Evolutionary conservation across 148 eudicot species (phyloP), one percentile per base, ranked within the genome.

Genomic region (Amaranthus cruentus): DNA sequence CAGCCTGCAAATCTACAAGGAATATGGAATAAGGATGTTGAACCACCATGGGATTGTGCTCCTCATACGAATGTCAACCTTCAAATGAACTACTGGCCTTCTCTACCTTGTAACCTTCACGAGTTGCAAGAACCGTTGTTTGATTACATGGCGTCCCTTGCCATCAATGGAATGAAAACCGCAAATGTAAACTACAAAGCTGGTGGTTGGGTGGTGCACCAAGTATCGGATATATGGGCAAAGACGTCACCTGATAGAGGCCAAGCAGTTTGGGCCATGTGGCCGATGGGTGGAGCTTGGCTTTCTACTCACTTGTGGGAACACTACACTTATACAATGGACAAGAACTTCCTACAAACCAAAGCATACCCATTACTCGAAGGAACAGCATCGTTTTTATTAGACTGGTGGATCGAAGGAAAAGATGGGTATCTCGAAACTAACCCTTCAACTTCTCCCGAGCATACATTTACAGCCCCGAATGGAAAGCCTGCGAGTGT

Each of bases 261-360:
- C 56, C 57, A 78, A 51, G 86, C 98, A 42, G 87, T 89, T 47
- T 93, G 98, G 98, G 91, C 97, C 11, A 64, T 89, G 52, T 93
- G 98, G 98, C 98, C 89, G 1, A 91, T 93, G 98, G 98, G 98
- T 48, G 98, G 97, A 53, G 97, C 97, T 47, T 93, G 98, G 98
- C 85, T 91, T 75, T 84, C 89, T 64, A 93, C 98, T 46, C 98
- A 93, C 85, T 77, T 91, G 42, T 93, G 98, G 98, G 97, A 91
- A 74, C 95, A 93, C 70, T 93, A 87, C 73, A 75, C 87, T 48
- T 91, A 78, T 71, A 93, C 97, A 47, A 73, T 83, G 91, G 94
- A 93, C 82, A 89, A 87, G 86, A 85, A 51, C 77, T 94, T 89
- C 81, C 78, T 94, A 8, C 77, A 78, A 69, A 85, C 72, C 14